Evolutionary conservation across 352 stramenopile genomes (phyloP).

Genomic region (Phytopythium delawarense): DNA sequence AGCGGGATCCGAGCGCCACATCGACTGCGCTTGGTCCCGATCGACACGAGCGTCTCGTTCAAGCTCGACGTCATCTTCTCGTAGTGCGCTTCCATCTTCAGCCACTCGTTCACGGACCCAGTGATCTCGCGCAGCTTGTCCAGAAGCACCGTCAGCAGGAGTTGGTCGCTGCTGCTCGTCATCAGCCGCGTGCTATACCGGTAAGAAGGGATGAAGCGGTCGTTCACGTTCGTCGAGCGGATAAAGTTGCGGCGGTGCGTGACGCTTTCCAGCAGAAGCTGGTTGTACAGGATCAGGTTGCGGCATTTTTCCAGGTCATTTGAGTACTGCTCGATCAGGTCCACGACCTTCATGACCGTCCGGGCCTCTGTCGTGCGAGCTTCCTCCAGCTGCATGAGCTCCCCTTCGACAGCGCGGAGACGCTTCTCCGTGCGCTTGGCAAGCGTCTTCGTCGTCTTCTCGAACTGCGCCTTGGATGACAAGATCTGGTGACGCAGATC

Average conservation of each 20-base stretch:
- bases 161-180: slow-evolving; percentile 61
- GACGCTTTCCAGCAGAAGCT: slow-evolving; percentile 62
- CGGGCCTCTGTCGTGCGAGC: slow-evolving; percentile 31
- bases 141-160: slow-evolving; percentile 66
- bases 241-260: slow-evolving; percentile 63
- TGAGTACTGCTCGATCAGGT: slow-evolving; percentile 52
- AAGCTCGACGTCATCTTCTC: slow-evolving; percentile 55
- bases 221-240: slow-evolving; percentile 53
- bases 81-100: slow-evolving; percentile 69
- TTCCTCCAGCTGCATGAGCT: slow-evolving; percentile 64
- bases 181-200: slow-evolving; percentile 63
- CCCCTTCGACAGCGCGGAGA: slow-evolving; percentile 41
- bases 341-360: slow-evolving; percentile 43
- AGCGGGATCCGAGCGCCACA: slow-evolving; percentile 17
- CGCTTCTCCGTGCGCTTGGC: slow-evolving; percentile 53
- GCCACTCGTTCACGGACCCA: slow-evolving; percentile 64
- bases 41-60: slow-evolving; percentile 38
- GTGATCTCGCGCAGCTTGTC: slow-evolving; percentile 64
- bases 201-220: slow-evolving; percentile 66
- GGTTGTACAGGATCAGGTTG: slow-evolving; percentile 47
- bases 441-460: slow-evolving; percentile 49
- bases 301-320: slow-evolving; percentile 48
- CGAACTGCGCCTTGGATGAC: slow-evolving; percentile 59
- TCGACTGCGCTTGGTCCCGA: slow-evolving; percentile 43
- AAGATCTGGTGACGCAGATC: slow-evolving; percentile 74